These are phyloP conservation scores for Echium plantagineum DNA, from an alignment of 257 asterid genomes.

Conservation along the genomic window DNA sequence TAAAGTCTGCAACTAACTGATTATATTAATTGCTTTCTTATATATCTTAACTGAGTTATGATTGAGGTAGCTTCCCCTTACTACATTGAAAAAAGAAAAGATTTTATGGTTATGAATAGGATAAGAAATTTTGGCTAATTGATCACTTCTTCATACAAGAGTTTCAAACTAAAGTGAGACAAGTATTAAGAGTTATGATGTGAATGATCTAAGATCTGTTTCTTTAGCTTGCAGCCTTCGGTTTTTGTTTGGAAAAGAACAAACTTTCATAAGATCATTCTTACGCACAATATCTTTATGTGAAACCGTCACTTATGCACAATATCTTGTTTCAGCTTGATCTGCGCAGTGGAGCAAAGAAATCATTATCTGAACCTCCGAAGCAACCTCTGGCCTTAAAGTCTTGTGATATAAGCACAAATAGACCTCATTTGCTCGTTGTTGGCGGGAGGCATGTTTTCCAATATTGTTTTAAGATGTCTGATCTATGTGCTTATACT, in stretches of 20 bases:
- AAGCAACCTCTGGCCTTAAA: conserved; percentile 67
- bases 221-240: too few relatives aligned
- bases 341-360: conserved; percentile 83
- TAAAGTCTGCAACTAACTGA: too few relatives aligned
- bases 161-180: too few relatives aligned
- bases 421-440: conserved; percentile 93
- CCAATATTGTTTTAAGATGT: conserved; percentile 11
- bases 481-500: conserved; percentile 5
- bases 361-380: conserved; percentile 77
- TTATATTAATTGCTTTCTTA: too few relatives aligned
- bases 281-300: not conserved
- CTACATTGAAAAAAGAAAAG: not conserved
- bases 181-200: too few relatives aligned
- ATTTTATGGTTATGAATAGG: not conserved
- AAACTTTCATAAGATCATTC: not conserved
- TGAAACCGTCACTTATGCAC: too few relatives aligned
- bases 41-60: too few relatives aligned
- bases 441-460: conserved; percentile 88
- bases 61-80: not conserved
- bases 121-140: not conserved
- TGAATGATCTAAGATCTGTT: too few relatives aligned
- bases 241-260: not conserved
- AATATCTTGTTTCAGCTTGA: conserved; percentile 62
- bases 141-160: too few relatives aligned
- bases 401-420: conserved; percentile 81